Conservation (phyloP, 2,329 filamentous ascomycete genomes). For the Xylariaceae sp. region DNA sequence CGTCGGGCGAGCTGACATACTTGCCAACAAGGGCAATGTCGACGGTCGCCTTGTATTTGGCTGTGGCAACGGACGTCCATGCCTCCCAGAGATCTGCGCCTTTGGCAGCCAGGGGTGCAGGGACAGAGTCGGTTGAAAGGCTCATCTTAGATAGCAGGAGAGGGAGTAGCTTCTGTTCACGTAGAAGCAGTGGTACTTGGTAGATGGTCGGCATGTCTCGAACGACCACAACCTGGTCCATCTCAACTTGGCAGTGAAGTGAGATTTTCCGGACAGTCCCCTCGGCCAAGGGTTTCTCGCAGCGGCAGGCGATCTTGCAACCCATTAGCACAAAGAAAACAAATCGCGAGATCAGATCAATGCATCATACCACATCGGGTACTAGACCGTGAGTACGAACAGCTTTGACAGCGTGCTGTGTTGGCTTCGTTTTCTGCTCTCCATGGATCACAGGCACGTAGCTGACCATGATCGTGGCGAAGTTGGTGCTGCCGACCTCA, state of each 20-base stretch:
- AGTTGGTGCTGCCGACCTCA: slow-evolving; percentile 71
- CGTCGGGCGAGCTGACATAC: slow-evolving; percentile 79
- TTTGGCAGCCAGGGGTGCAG: slow-evolving; percentile 52
- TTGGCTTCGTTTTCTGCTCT: slow-evolving; percentile 95
- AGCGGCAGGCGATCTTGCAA: slow-evolving; percentile 81
- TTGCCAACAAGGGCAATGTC: slow-evolving; percentile 88
- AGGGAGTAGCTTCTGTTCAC: slow-evolving; percentile 70
- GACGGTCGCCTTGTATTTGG: slow-evolving; percentile 65
- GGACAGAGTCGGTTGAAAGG: slow-evolving; percentile 62
- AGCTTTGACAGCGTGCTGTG: slow-evolving; percentile 81
- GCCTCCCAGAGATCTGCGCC: slow-evolving; percentile 70
- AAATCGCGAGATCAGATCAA: neutral
- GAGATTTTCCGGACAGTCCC: slow-evolving; percentile 82
- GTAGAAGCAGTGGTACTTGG: slow-evolving; percentile 88
- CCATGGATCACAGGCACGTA: slow-evolving; percentile 69
- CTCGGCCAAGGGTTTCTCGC: slow-evolving; percentile 69
- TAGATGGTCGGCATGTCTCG: slow-evolving; percentile 87
- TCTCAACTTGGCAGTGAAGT: slow-evolving; percentile 80
- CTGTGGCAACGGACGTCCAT: slow-evolving; percentile 71
- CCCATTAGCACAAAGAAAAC: slow-evolving; percentile 20
- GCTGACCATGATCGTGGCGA: slow-evolving; percentile 83
- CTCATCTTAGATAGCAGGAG: slow-evolving; percentile 50
- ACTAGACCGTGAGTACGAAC: slow-evolving; percentile 75
- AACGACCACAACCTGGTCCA: slow-evolving; percentile 82
- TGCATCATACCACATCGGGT: slow-evolving; percentile 58